Evolutionary conservation across 2,329 filamentous ascomycete species (phyloP).

Genomic region (Stagonosporopsis chrysanthemi): DNA sequence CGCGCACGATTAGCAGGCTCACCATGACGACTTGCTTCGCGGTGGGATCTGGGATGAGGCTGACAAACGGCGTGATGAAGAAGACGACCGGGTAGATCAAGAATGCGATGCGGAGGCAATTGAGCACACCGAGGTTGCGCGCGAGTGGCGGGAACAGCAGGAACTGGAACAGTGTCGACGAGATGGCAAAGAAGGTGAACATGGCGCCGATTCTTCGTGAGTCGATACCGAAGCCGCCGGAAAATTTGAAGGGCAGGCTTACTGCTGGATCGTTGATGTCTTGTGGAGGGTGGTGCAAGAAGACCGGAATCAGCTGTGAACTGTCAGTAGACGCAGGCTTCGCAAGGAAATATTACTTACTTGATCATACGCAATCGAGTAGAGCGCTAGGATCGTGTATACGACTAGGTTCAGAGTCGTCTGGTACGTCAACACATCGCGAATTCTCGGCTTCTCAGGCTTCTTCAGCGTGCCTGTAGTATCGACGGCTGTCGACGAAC

Average conservation of each 20-base stretch:
- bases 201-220: constrained; percentile 82
- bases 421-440: constrained; percentile 76
- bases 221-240: constrained; percentile 77
- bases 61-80: constrained; percentile 81
- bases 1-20: constrained; percentile 74
- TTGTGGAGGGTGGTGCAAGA: constrained; percentile 77
- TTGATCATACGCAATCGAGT: constrained; percentile 86
- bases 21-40: constrained; percentile 69
- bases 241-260: constrained; percentile 79
- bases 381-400: constrained; percentile 82
- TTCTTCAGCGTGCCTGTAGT: constrained; percentile 14
- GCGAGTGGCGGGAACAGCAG: constrained; percentile 81
- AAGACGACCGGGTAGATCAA: constrained; percentile 77
- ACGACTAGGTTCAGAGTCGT: constrained; percentile 76
- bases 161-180: constrained; percentile 85
- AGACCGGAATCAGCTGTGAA: constrained; percentile 74
- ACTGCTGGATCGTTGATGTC: constrained; percentile 61
- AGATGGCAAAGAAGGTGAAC: constrained; percentile 82
- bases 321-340: constrained; percentile 13
- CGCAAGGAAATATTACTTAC: constrained; percentile 21
- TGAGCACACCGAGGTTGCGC: constrained; percentile 74
- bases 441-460: constrained; percentile 51
- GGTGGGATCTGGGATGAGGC: constrained; percentile 62
- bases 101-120: constrained; percentile 73
- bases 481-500: constrained; percentile 22